Evolutionary conservation across 2,329 filamentous ascomycete genomes (phyloP).

Genomic region (Cytospora mali): DNA sequence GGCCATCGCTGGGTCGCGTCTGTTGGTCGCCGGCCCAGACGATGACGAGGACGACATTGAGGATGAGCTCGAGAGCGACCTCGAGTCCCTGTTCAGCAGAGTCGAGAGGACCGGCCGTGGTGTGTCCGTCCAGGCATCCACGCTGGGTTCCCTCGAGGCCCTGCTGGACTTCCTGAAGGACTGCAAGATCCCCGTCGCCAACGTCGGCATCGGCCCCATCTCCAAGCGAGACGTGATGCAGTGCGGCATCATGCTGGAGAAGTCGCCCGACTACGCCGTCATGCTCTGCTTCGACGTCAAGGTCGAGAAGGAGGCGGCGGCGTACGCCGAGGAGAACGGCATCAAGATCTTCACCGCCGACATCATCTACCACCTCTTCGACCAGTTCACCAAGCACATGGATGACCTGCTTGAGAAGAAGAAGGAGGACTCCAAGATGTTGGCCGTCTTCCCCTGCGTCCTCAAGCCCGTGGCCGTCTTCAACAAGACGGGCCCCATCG

Average conservation of each 20-base stretch:
- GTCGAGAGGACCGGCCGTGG: slow-evolving; percentile 91
- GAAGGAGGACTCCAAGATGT: slow-evolving; percentile 94
- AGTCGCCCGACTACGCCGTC: slow-evolving; percentile 91
- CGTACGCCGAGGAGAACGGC: slow-evolving; percentile 89
- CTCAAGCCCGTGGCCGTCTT: slow-evolving; percentile 89
- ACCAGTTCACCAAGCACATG: slow-evolving; percentile 96
- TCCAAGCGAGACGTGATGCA: slow-evolving; percentile 98
- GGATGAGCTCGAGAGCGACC: slow-evolving; percentile 94
- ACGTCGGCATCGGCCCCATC: slow-evolving; percentile 95
- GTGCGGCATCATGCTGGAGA: slow-evolving; percentile 95
- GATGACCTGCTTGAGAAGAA: slow-evolving; percentile 81
- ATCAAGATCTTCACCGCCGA: slow-evolving; percentile 98
- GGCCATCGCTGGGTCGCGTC: slow-evolving; percentile 92
- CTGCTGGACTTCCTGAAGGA: slow-evolving; percentile 93
- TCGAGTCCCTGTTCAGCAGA: slow-evolving; percentile 86
- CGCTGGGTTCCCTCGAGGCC: slow-evolving; percentile 93
- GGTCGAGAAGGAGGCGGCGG: slow-evolving; percentile 92
- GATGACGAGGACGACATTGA: slow-evolving; percentile 97
- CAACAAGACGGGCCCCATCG: slow-evolving; percentile 97
- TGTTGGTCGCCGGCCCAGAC: slow-evolving; percentile 91
- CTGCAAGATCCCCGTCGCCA: slow-evolving; percentile 95
- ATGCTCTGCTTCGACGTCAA: slow-evolving; percentile 99
- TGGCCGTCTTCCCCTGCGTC: slow-evolving; percentile 96
- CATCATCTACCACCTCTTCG: slow-evolving; percentile 98
- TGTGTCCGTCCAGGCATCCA: slow-evolving; percentile 96